A percentile compares a stretch with the other conserved stretches of the same genome.
Conservation (phyloP, 2,329 filamentous ascomycete species). For the Epichloe gansuensis region DNA sequence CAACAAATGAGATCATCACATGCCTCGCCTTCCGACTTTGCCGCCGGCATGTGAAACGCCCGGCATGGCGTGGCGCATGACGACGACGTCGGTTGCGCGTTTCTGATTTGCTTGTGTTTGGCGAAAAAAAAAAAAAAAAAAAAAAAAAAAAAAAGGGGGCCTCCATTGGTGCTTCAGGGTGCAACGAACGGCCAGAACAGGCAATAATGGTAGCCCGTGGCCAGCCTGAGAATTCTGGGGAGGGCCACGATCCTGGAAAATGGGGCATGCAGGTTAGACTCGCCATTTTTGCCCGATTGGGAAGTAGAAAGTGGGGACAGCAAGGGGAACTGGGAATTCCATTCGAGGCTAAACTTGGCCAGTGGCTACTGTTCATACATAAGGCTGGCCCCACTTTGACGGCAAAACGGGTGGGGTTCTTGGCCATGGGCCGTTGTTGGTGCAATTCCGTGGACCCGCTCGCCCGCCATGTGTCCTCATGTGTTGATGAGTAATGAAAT, state of each 20-base stretch:
- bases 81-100: neutral
- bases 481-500: too few species aligned
- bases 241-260: neutral
- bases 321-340: too few species aligned
- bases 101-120: neutral
- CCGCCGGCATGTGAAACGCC: slow-evolving; percentile 1
- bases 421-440: too few species aligned
- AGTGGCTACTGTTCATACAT: too few species aligned
- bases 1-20: neutral
- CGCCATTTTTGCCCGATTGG: slow-evolving; percentile 4
- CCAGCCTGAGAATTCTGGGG: neutral
- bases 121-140: neutral
- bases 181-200: neutral
- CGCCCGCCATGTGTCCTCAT: too few species aligned
- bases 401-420: too few species aligned
- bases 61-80: neutral
- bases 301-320: neutral
- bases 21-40: neutral
- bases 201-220: neutral
- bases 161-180: neutral
- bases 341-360: too few species aligned
- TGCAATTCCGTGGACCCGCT: too few species aligned
- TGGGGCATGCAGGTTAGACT: neutral
- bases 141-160: too few species aligned
- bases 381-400: too few species aligned